Base-by-base conservation (phyloP, 2,329 filamentous ascomycete genomes). In the Alternaria rosae region DNA sequence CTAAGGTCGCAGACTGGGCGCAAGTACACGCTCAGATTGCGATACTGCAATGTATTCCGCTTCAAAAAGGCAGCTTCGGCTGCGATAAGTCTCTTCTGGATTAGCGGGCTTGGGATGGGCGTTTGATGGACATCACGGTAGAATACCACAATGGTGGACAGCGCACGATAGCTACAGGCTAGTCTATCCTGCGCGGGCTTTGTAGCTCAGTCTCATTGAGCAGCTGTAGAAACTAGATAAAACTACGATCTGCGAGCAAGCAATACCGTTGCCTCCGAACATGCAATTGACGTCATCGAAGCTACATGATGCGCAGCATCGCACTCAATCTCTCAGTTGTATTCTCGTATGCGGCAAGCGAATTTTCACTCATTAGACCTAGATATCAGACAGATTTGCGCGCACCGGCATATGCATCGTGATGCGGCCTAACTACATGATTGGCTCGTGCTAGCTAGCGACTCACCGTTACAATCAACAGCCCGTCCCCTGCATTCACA, bases 51-150 rank as follows among this genome's bases (percentile, higher is more conserved):
- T 45, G 35, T 44, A 25, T 43, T 47, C 20, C 47, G 35, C 32
- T 44, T 45, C 20, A 12, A 38, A 25, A 44, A 56, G 15, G 15
- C 41, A 26, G 56, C 30, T 21, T 51, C 13, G 32, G 59, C 53
- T 64, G 52, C 30, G 43, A 54, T 23, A 60, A 54, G 61, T 64
- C 45, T 64, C 61, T 63, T 67, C 67, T 69, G 61, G 59, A 66
- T 72, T 73, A 72, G 70, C 70, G 70, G 70, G 70, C 68, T 69
- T 72, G 61, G 63, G 54, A 57, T 38, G 60, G 61, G 60, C 60
- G 61, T 65, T 73, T 71, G 70, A 67, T 69, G 69, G 68, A 66
- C 63, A 69, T 67, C 61, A 66, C 43, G 54, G 63, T 41, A 66
- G 62, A 65, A 57, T 42, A 53, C 53, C 54, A 51, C 41, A 35